Evolutionary conservation across 2,329 filamentous ascomycete species (phyloP).

Genomic region (Phialophora expanda): DNA sequence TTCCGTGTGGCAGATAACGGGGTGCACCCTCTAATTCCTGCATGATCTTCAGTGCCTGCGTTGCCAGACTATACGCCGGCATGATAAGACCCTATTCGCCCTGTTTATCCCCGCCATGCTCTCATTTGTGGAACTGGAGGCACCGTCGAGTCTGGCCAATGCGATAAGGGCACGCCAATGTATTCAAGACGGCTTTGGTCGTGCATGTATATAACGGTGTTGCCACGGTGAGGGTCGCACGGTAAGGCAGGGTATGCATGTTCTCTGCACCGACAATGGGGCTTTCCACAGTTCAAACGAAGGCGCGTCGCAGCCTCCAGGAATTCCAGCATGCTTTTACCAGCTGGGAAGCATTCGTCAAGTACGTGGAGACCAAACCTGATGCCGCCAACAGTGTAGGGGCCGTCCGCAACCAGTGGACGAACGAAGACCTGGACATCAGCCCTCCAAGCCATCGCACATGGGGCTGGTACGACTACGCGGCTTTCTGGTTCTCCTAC

Average conservation of each 20-base stretch:
- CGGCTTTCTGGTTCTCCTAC: constrained; percentile 29
- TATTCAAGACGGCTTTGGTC: not conserved
- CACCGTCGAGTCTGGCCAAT: not conserved
- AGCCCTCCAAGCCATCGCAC: constrained; percentile 21
- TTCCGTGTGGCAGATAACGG: no score
- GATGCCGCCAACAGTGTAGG: constrained; percentile 1
- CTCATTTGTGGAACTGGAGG: not conserved
- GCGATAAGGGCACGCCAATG: constrained; percentile 5
- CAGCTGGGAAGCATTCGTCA: constrained; percentile 26
- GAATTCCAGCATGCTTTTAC: constrained; percentile 22
- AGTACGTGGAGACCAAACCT: constrained; percentile 22
- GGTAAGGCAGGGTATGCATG: not conserved
- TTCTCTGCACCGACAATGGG: constrained; percentile 3
- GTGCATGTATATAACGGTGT: constrained; percentile 9
- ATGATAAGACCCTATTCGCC: constrained; percentile 12
- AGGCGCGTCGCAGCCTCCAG: constrained; percentile 7
- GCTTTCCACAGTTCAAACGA: constrained; percentile 11
- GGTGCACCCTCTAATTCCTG: no score
- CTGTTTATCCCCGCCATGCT: not conserved
- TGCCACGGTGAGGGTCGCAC: constrained; percentile 2
- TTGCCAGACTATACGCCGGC: not conserved
- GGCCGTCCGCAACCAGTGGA: constrained; percentile 25
- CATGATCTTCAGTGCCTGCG: no score
- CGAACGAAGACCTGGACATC: constrained; percentile 31
- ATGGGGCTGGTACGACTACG: constrained; percentile 31